Percentiles rank a stretch among this genome's conserved stretches.
Conservation (phyloP, 306 rosid genomes). For the Luffa aegyptiaca region DNA sequence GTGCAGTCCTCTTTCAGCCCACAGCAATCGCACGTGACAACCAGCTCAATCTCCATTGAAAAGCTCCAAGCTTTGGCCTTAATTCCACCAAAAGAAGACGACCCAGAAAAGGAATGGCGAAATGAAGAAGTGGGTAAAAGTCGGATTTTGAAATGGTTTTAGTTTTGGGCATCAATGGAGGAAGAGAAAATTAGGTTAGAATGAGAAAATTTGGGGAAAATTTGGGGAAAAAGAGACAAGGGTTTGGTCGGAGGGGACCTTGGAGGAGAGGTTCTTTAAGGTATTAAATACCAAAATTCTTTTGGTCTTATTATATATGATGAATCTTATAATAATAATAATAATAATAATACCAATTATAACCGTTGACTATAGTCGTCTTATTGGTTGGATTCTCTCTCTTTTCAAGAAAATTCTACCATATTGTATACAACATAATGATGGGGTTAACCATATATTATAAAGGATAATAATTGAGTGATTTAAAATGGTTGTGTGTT, state of each 20-base stretch:
- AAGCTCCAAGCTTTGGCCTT: conserved; percentile 2
- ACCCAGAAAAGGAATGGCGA: background rate
- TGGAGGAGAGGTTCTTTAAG: conserved; percentile 31
- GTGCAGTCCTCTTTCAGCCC: conserved; percentile 95
- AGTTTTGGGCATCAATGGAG: background rate
- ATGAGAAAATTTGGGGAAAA: background rate
- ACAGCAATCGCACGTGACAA: conserved; percentile 89
- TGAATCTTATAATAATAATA: background rate
- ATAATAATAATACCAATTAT: background rate
- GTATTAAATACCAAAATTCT: conserved; percentile 24
- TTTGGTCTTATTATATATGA: background rate
- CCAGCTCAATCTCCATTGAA: conserved; percentile 76
- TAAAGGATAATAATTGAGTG: background rate
- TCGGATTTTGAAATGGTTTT: background rate
- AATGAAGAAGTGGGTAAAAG: background rate
- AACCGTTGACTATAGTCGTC: conserved; percentile 10
- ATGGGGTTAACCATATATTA: background rate
- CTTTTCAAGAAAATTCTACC: background rate
- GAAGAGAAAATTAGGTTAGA: background rate
- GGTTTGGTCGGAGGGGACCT: conserved; percentile 53
- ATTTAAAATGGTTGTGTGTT: background rate
- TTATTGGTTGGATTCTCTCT: background rate
- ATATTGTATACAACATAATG: background rate
- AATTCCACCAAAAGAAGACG: background rate
- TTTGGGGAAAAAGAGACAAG: conserved; percentile 35